phyloP scores from a whole-genome alignment of 2,329 filamentous ascomycete genomes.

The Aspergillus pseudoviridinutans region DNA sequence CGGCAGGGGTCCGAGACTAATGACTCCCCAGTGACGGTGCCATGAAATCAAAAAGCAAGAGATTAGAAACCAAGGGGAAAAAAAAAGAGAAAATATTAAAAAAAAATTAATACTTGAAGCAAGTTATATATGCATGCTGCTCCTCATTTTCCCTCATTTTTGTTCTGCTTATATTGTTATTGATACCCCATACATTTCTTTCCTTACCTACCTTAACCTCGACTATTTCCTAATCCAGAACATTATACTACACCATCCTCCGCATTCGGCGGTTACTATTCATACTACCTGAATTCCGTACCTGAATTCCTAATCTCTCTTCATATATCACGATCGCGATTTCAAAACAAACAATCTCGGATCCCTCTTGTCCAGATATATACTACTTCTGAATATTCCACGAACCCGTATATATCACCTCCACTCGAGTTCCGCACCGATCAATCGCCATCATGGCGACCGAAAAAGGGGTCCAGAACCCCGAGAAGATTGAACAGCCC shows the following conservation, averaged over 20 bases:
- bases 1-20: not conserved
- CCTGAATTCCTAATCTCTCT: not conserved
- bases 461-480: constrained; percentile 15
- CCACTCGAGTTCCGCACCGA: no score
- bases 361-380: not conserved
- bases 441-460: constrained; percentile 20
- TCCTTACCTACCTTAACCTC: not conserved
- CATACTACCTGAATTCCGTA: not conserved
- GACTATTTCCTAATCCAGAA: not conserved
- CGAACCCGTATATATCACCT: not conserved
- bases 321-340: not conserved
- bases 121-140: not conserved
- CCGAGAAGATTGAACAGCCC: constrained; percentile 25
- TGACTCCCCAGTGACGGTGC: not conserved
- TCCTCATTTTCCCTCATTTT: not conserved
- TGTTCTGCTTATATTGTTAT: not conserved
- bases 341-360: not conserved
- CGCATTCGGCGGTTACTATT: not conserved
- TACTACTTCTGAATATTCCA: not conserved
- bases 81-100: not conserved
- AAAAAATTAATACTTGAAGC: not conserved
- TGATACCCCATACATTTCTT: not conserved
- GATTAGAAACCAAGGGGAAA: not conserved
- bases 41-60: not conserved
- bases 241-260: not conserved